Conservation (phyloP, 805 yeast genomes). For the Starmerella stigmatis region DNA sequence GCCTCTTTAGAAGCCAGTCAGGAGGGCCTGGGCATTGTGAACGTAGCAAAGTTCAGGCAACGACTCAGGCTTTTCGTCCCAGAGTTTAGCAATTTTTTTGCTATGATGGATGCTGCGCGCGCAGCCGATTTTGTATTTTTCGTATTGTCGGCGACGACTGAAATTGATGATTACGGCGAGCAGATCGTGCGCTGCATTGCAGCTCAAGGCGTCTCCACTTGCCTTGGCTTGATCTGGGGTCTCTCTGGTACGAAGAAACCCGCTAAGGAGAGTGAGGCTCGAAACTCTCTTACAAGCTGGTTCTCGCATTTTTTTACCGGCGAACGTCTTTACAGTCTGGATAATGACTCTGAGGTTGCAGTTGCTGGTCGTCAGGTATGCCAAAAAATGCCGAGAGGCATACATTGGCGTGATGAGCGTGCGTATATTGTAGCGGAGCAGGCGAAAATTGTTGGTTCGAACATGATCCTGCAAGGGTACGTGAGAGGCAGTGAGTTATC, state of each 20-base stretch:
- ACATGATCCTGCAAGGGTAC: constrained; percentile 62
- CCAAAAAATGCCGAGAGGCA: constrained; percentile 74
- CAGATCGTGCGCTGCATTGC: constrained; percentile 78
- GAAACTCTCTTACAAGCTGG: constrained; percentile 53
- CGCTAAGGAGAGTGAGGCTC: constrained; percentile 63
- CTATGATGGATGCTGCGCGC: constrained; percentile 75
- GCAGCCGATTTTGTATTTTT: constrained; percentile 82
- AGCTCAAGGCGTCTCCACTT: constrained; percentile 83
- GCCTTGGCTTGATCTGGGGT: constrained; percentile 69
- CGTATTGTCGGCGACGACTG: constrained; percentile 77
- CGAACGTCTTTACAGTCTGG: constrained; percentile 66
- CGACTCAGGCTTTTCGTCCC: constrained; percentile 58
- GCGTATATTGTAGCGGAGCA: constrained; percentile 75
- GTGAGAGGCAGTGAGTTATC: constrained; percentile 69
- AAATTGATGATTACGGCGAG: constrained; percentile 80
- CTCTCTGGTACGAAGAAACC: constrained; percentile 51
- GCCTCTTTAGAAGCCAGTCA: constrained; percentile 16
- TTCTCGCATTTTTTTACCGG: constrained; percentile 70
- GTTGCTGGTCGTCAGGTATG: constrained; percentile 67
- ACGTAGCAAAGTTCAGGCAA: constrained; percentile 59
- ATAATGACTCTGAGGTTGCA: constrained; percentile 53
- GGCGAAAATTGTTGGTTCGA: constrained; percentile 36
- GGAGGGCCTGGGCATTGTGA: constrained; percentile 32
- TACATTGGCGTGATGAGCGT: constrained; percentile 88
- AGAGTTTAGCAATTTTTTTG: constrained; percentile 51